A percentile compares a stretch with the other conserved stretches of the same genome.
phyloP scores from a whole-genome alignment of 2,329 filamentous ascomycete genomes.

The Ascochyta pisi region DNA sequence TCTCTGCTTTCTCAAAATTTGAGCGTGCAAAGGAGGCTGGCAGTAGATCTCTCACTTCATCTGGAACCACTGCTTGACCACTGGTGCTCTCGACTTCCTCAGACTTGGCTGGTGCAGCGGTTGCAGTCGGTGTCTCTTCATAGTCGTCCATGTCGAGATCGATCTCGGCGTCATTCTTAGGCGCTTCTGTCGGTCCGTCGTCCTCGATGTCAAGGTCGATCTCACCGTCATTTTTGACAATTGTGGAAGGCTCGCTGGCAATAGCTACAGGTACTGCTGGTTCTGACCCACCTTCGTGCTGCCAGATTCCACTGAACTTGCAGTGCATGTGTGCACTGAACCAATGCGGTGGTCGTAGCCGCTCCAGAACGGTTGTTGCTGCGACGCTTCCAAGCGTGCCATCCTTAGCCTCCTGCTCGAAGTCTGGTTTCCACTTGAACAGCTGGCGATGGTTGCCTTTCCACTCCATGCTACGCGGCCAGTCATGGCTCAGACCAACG shows the following conservation, averaged over 20 bases:
- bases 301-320: conserved; percentile 74
- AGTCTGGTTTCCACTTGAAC: conserved; percentile 76
- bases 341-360: conserved; percentile 84
- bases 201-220: conserved; percentile 63
- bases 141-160: conserved; percentile 53
- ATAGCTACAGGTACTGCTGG: conserved; percentile 19
- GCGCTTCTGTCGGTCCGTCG: conserved; percentile 43
- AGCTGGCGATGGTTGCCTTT: conserved; percentile 73
- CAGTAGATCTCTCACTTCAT: conserved; percentile 74
- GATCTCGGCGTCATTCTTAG: conserved; percentile 45
- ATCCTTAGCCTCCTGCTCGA: conserved; percentile 75
- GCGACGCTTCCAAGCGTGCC: conserved; percentile 81
- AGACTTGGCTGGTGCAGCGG: conserved; percentile 9
- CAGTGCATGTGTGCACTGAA: conserved; percentile 90
- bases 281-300: conserved; percentile 50
- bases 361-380: conserved; percentile 79
- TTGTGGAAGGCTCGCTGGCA: neutral
- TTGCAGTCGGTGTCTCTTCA: conserved; percentile 20
- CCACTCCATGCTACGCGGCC: conserved; percentile 84
- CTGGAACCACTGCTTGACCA: conserved; percentile 56
- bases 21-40: conserved; percentile 72
- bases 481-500: conserved; percentile 92
- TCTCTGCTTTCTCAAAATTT: conserved; percentile 22
- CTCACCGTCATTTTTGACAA: conserved; percentile 65
- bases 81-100: conserved; percentile 16